Base-by-base conservation (phyloP, 371 early-diverging fungal species). In the Syncephalastrum monosporum region DNA sequence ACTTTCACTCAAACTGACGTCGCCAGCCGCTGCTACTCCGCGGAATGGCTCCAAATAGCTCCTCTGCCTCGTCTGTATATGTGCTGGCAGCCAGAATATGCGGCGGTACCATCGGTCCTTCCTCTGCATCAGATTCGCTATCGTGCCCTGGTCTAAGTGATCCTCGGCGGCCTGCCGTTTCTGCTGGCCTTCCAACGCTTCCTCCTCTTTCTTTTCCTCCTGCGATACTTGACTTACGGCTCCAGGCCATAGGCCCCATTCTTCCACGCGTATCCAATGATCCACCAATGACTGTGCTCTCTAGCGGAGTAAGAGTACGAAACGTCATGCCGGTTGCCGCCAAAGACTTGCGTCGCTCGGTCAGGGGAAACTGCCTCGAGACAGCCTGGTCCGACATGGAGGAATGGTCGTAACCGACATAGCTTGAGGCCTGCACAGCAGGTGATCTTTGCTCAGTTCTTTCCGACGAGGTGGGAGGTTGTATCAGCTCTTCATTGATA, bases 121-220 rank as follows among this genome's bases (percentile, higher is more conserved):
- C 50, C 19, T 54, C 60, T 8, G 59, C 59, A 25, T 60, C 66
- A 10, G 38, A 33, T 33, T 33, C 38, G 38, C 38, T 33, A 33
- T 33, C 38, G 6, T 33, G 38, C 52, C 62, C 15, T 57, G 55
- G 50, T 65, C 56, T 29, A 53, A 47, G 24, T 47, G 59, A 50
- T 61, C 42, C 29, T 46, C 41, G 45, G n/a, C 43, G 27, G 46
- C 41, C 42, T 14, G 15, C 21, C 25, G 46, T 33, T 5, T n/a
- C 41, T 17, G 51, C 53, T 27, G 55, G 0, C 2, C 38, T 10
- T 33, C 12, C 38, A 12, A 10, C 79, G 83, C 33, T 92, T 90
- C 57, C 76, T 95, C 48, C 78, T 81, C 42, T 81, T 88, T 47
- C 72, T 95, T 65, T 94, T 94, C 74, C 38, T 33, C 38, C 38